Evolutionary conservation across 768 basidiomycete species (phyloP), one percentile per base, ranked within the genome.

Genomic region (Rhizopogon vesiculosus): DNA sequence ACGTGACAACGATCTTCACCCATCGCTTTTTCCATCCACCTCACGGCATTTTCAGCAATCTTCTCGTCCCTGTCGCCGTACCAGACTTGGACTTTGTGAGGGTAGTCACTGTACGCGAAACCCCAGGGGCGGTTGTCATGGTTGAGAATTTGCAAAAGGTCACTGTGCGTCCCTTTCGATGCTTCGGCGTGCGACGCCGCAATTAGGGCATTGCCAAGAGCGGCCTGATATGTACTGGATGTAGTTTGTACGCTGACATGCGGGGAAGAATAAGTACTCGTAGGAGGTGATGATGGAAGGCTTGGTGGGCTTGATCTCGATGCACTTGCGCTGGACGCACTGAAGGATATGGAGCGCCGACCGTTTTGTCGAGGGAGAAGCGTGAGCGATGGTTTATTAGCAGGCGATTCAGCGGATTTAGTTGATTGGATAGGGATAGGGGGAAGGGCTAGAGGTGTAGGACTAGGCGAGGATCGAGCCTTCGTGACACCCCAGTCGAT

Each of bases 161-260:
- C 97, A 55, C 85, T 82, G 62, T 96, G 92, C 0, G 90, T 91
- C 46, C 97, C 95, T 60, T 87, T 87, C 25, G 93, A 83, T 5
- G 93, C 93, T 68, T 98, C 96, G 2, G 95, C 89, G 68, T 99
- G 95, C 1, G 93, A 95, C 0, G 96, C 96, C 22, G 92, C 91
- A 42, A 95, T 85, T 33, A 99, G 79, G 2, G 93, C 93, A 56
- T 89, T 93, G 38, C 87, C 92, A n/a, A 98, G 78, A 2, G 86
- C 79, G 13, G 82, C 85, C 60, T 91, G 88, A 64, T 70, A 72
- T 42, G 67, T 59, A 38, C 39, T 59, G 18, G 69, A 72, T 43
- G 65, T 50, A 19, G 65, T 59, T 22, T 67, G 59, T 12, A 62
- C 56, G 28, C 59, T 62, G 38, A 59, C 54, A 35, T 65, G 53